Evolutionary conservation across 2,329 filamentous ascomycete species (phyloP).

Genomic region (Raffaelea deltoideospora): DNA sequence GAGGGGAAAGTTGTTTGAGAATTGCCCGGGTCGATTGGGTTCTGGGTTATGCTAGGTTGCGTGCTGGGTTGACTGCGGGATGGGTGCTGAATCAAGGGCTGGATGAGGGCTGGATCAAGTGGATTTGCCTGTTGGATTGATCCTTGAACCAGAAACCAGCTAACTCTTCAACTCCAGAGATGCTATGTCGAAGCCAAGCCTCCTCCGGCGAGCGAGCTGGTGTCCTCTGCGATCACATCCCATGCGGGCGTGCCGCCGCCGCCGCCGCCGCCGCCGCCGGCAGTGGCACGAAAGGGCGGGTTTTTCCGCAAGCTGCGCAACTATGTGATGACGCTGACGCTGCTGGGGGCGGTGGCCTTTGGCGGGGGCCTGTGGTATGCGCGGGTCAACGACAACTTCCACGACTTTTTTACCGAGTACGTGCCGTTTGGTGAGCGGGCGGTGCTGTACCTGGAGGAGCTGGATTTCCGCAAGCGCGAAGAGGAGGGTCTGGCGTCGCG

Average conservation of each 20-base stretch:
- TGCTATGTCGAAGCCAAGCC: conserved; percentile 36
- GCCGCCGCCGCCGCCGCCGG: conserved; percentile 20
- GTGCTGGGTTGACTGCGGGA: background rate
- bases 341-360: conserved; percentile 67
- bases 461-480: conserved; percentile 77
- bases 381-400: conserved; percentile 89
- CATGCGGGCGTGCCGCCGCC: conserved; percentile 19
- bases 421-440: conserved; percentile 87
- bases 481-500: too few relatives aligned
- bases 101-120: too few relatives aligned
- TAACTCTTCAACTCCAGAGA: conserved; percentile 30
- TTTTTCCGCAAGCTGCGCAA: conserved; percentile 59
- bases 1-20: background rate
- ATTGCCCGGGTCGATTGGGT: background rate
- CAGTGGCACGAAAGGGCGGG: conserved; percentile 41
- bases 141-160: background rate
- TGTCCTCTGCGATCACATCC: conserved; percentile 21
- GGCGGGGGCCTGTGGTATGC: conserved; percentile 86
- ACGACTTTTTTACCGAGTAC: conserved; percentile 96
- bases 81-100: background rate
- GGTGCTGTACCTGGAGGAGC: conserved; percentile 89
- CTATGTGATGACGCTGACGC: conserved; percentile 59
- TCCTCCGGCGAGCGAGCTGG: conserved; percentile 20
- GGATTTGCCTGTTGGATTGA: too few relatives aligned
- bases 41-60: background rate